Conservation (phyloP, 1,139 yeast genomes). For the Debaryomycetaceae sp. region DNA sequence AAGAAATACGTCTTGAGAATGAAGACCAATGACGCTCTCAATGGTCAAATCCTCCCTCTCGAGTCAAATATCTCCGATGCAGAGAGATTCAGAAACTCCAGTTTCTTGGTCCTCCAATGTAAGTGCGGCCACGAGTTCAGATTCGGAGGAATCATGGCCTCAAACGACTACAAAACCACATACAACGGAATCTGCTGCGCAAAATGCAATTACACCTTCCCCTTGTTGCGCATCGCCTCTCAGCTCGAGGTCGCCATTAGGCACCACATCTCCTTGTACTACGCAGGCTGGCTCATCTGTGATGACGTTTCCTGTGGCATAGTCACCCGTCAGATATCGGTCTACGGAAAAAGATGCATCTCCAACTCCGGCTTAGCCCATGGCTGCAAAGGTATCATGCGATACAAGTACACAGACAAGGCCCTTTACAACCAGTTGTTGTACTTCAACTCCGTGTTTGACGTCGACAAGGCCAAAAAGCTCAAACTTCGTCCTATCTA, state of each 20-base stretch:
- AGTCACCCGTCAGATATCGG: constrained; percentile 81
- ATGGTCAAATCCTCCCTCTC: constrained; percentile 63
- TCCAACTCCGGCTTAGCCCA: constrained; percentile 58
- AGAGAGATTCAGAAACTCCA: constrained; percentile 73
- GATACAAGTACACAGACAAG: constrained; percentile 72
- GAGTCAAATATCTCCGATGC: constrained; percentile 80
- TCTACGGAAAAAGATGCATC: constrained; percentile 84
- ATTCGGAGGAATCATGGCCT: constrained; percentile 72
- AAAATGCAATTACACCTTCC: constrained; percentile 52
- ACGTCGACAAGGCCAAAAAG: constrained; percentile 72
- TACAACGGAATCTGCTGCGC: constrained; percentile 72
- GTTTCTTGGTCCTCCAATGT: constrained; percentile 57
- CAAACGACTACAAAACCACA: constrained; percentile 56
- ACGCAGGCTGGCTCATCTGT: constrained; percentile 82
- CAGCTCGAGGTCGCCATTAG: constrained; percentile 76
- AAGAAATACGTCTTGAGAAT: constrained; percentile 55
- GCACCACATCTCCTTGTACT: constrained; percentile 67
- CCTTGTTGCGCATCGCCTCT: constrained; percentile 55
- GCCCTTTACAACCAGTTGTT: constrained; percentile 83
- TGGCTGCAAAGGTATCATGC: constrained; percentile 84
- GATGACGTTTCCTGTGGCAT: constrained; percentile 83
- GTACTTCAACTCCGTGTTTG: constrained; percentile 76
- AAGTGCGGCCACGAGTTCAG: constrained; percentile 59
- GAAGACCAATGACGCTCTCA: constrained; percentile 29
- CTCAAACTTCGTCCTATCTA: constrained; percentile 49